Conservation (phyloP, 768 basidiomycete genomes). For the Phaffia australis region DNA sequence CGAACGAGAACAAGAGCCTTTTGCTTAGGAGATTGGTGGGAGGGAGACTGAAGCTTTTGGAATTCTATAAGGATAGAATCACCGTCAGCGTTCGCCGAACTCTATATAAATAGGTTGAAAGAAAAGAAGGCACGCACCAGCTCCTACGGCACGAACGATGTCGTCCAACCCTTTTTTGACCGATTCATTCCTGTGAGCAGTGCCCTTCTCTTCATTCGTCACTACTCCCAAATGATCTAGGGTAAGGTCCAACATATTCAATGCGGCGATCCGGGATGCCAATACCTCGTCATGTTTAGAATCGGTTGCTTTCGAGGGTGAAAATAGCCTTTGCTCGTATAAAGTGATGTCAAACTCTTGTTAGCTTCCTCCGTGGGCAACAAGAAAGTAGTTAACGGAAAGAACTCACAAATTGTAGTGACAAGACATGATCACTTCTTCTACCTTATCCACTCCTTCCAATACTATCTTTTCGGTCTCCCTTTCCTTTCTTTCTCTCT, state of each 20-base stretch:
- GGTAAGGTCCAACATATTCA: constrained; percentile 80
- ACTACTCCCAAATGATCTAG: constrained; percentile 83
- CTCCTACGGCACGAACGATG: constrained; percentile 63
- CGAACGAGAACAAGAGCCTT: constrained; percentile 71
- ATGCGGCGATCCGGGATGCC: constrained; percentile 74
- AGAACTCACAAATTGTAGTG: constrained; percentile 70
- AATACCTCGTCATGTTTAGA: constrained; percentile 79
- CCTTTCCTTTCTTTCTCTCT: constrained; percentile 31
- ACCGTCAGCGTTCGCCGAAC: background rate
- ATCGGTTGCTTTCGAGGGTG: constrained; percentile 64
- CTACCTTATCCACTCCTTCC: constrained; percentile 60
- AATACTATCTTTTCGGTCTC: constrained; percentile 47
- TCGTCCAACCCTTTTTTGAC: constrained; percentile 43
- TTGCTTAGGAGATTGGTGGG: constrained; percentile 54
- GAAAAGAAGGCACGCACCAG: constrained; percentile 47
- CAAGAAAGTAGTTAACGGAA: background rate
- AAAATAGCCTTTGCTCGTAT: constrained; percentile 52
- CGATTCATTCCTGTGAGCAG: constrained; percentile 37
- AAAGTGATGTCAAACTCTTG: background rate
- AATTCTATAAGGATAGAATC: constrained; percentile 41
- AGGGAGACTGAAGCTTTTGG: constrained; percentile 44
- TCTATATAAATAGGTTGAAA: background rate
- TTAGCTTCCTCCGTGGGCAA: background rate
- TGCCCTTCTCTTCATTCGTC: constrained; percentile 44
- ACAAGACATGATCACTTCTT: constrained; percentile 55